Evolutionary conservation across 139 green algal species (phyloP).

Genomic region (Limnomonas spitsbergensis): DNA sequence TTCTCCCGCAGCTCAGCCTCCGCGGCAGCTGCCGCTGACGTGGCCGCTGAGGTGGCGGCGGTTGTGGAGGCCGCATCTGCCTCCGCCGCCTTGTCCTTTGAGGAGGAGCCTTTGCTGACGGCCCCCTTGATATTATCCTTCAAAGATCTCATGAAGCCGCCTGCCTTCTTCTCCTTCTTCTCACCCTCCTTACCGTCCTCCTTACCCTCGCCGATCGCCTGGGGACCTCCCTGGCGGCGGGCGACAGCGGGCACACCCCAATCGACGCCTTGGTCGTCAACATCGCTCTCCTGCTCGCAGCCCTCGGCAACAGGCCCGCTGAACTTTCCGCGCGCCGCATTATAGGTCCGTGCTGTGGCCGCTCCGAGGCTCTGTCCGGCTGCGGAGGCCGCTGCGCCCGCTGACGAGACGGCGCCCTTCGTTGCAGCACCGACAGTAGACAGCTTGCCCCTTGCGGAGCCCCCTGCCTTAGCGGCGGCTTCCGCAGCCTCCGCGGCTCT

Average conservation of each 20-base stretch:
- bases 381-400: neutral
- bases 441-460: too few relatives aligned
- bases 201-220: constrained; percentile 1
- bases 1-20: neutral
- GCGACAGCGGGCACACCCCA: too few relatives aligned
- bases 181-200: neutral
- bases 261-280: too few relatives aligned
- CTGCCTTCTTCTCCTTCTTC: constrained; percentile 3
- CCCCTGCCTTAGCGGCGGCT: neutral
- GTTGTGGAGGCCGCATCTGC: neutral
- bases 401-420: too few relatives aligned
- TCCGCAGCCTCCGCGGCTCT: neutral
- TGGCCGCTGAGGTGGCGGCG: neutral
- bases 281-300: neutral
- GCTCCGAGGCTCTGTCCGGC: neutral
- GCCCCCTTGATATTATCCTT: neutral
- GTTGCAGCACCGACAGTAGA: too few relatives aligned
- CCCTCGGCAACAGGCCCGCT: neutral
- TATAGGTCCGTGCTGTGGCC: neutral
- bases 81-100: neutral
- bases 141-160: neutral
- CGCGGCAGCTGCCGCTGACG: neutral
- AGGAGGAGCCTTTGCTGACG: neutral
- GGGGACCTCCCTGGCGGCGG: neutral
- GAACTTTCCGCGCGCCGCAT: neutral